A percentile compares a stretch with the other conserved stretches of the same genome.
These are phyloP conservation scores for Stephanodiscus minutulus DNA, from an alignment of 108 stramenopile species.

Conservation along the genomic window DNA sequence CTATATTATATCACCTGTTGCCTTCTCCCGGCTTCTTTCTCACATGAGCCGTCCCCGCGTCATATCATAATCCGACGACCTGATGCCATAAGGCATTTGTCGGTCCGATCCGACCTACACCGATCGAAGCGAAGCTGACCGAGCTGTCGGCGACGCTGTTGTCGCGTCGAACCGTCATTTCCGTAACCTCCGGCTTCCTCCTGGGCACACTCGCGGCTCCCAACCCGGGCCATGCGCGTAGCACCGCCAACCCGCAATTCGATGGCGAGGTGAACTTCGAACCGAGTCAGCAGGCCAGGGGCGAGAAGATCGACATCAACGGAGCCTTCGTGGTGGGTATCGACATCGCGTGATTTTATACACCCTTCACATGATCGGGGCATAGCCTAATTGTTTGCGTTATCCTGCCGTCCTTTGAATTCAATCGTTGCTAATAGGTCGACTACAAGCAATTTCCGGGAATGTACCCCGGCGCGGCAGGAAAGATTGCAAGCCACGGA, in stretches of 20 bases:
- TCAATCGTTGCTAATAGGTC: slow-evolving; percentile 24
- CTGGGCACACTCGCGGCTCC: slow-evolving; percentile 24
- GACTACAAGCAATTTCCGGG: slow-evolving; percentile 72
- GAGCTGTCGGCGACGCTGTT: slow-evolving; percentile 13
- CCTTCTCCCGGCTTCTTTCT: background rate
- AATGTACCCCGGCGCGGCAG: slow-evolving; percentile 64
- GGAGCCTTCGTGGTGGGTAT: slow-evolving; percentile 62
- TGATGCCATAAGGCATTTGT: slow-evolving; percentile 15
- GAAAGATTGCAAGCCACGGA: slow-evolving; percentile 71
- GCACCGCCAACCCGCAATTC: slow-evolving; percentile 42
- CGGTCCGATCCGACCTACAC: slow-evolving; percentile 12
- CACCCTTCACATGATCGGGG: too few relatives aligned
- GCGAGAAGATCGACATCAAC: slow-evolving; percentile 69
- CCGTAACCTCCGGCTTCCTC: slow-evolving; percentile 10
- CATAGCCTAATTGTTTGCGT: background rate
- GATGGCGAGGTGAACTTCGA: slow-evolving; percentile 39
- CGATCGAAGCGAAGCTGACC: background rate
- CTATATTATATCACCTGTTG: too few relatives aligned
- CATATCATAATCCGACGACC: background rate
- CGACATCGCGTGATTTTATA: background rate
- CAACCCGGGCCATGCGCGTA: slow-evolving; percentile 16
- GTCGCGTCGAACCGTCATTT: slow-evolving; percentile 18
- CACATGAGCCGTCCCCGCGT: background rate
- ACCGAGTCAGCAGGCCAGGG: slow-evolving; percentile 58
- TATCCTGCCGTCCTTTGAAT: background rate